phyloP scores from a whole-genome alignment of 2,329 filamentous ascomycete species.

The Aureobasidium sp. region DNA sequence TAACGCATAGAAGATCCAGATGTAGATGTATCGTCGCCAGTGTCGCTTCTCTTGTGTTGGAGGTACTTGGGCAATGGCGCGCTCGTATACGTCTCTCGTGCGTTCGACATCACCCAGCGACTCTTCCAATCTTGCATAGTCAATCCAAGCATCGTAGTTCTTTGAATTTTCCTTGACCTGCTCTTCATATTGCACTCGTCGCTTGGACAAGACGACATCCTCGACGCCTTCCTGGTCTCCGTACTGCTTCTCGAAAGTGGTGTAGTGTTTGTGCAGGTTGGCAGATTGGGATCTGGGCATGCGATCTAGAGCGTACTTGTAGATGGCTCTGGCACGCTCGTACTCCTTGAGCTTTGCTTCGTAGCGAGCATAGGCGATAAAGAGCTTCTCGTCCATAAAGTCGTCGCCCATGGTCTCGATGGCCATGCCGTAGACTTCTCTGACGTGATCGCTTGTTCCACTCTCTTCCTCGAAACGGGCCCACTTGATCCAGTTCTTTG shows the following conservation, averaged over 20 bases:
- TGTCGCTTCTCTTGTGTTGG: conserved; percentile 94
- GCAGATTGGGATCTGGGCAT: conserved; percentile 81
- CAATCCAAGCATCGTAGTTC: conserved; percentile 97
- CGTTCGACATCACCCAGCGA: conserved; percentile 72
- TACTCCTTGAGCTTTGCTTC: conserved; percentile 94
- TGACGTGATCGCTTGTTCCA: conserved; percentile 82
- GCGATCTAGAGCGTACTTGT: conserved; percentile 91
- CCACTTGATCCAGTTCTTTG: conserved; percentile 98
- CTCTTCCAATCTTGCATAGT: conserved; percentile 88
- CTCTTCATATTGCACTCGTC: conserved; percentile 88
- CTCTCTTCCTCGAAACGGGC: conserved; percentile 94
- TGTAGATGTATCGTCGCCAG: conserved; percentile 94
- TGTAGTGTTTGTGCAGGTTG: conserved; percentile 85
- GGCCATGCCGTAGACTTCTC: conserved; percentile 83
- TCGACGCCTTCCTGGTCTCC: conserved; percentile 90
- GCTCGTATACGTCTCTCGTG: conserved; percentile 87
- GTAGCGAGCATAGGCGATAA: conserved; percentile 91
- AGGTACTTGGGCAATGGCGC: conserved; percentile 89
- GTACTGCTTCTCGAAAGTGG: conserved; percentile 96
- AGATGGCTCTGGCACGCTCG: conserved; percentile 87
- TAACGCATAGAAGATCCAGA: conserved; percentile 95
- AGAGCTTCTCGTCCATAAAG: conserved; percentile 91
- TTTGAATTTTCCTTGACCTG: conserved; percentile 89
- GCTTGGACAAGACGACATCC: conserved; percentile 90
- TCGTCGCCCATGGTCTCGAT: conserved; percentile 88